Evolutionary conservation across 129 eudicot genomes (phyloP).

Genomic region (Logfia minima): DNA sequence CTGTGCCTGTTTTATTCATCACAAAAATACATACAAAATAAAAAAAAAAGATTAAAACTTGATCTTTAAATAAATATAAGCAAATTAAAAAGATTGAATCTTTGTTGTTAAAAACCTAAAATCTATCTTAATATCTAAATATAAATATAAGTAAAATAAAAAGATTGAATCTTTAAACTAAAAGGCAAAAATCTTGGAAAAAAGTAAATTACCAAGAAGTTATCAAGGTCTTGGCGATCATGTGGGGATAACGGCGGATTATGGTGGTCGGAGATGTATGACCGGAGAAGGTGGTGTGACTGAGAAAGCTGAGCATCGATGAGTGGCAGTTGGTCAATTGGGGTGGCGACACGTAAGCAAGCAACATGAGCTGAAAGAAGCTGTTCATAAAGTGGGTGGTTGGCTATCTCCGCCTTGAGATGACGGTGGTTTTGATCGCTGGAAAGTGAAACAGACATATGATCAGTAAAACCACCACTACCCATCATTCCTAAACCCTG

Average conservation of each 20-base stretch:
- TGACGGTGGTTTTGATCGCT: constrained; percentile 54
- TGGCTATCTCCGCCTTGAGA: constrained; percentile 76
- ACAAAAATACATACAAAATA: constrained; percentile 1
- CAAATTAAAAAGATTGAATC: background rate
- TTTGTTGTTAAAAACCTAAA: background rate
- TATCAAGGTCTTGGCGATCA: constrained; percentile 86
- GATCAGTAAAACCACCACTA: constrained; percentile 49
- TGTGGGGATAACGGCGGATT: constrained; percentile 54
- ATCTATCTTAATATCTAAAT: background rate
- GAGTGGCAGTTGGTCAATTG: constrained; percentile 78
- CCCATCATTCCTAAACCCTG: constrained; percentile 61
- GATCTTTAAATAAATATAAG: no score
- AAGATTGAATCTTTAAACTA: background rate
- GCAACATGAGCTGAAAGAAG: constrained; percentile 88
- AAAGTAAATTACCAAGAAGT: constrained; percentile 55
- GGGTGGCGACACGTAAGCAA: constrained; percentile 86
- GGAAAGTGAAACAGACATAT: constrained; percentile 36
- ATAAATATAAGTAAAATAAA: no score
- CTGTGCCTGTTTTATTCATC: constrained; percentile 59
- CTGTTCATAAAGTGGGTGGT: constrained; percentile 78
- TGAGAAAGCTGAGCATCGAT: constrained; percentile 82
- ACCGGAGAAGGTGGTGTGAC: constrained; percentile 61
- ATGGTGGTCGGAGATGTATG: constrained; percentile 59
- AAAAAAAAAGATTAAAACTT: background rate
- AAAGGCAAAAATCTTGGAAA: background rate